Evolutionary conservation across 805 yeast genomes (phyloP).

Genomic region (Yamadazyma ubonensis): DNA sequence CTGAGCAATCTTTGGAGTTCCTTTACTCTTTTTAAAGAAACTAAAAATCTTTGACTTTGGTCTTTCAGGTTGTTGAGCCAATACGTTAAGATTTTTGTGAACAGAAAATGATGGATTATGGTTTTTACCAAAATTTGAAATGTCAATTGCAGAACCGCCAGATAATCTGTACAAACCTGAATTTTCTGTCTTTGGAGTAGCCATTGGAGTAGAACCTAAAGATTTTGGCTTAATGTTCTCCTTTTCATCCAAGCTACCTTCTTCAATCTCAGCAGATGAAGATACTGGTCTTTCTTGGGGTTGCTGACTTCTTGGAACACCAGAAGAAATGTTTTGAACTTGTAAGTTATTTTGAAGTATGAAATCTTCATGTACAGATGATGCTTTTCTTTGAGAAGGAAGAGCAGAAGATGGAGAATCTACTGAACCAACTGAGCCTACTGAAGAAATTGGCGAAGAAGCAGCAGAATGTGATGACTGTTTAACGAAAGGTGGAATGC

Average conservation of each 20-base stretch:
- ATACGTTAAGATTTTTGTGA: conserved; percentile 14
- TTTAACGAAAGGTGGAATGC: conserved; percentile 13
- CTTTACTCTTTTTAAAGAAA: conserved; percentile 28
- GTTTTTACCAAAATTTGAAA: conserved; percentile 38
- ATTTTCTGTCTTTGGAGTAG: not conserved
- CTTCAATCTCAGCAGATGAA: conserved; percentile 21
- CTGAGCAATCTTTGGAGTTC: conserved; percentile 3
- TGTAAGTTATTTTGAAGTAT: conserved; percentile 8
- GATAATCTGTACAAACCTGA: conserved; percentile 18
- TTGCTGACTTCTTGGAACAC: conserved; percentile 8
- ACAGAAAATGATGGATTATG: conserved; percentile 37
- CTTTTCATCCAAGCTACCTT: conserved; percentile 4
- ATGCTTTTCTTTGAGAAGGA: conserved; percentile 4
- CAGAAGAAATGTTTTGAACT: conserved; percentile 13
- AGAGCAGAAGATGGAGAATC: conserved; percentile 3
- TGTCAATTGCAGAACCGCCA: conserved; percentile 39
- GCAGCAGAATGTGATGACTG: conserved; percentile 6
- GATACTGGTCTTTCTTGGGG: conserved; percentile 22
- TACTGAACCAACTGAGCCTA: conserved; percentile 13
- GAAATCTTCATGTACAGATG: conserved; percentile 1
- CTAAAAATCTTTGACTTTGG: conserved; percentile 34
- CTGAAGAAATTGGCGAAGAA: conserved; percentile 17
- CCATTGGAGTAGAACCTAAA: not conserved
- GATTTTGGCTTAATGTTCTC: conserved; percentile 3
- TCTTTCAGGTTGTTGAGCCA: conserved; percentile 13